Conservation (phyloP, 2,329 filamentous ascomycete species). For the Tolypocladium tundrense region DNA sequence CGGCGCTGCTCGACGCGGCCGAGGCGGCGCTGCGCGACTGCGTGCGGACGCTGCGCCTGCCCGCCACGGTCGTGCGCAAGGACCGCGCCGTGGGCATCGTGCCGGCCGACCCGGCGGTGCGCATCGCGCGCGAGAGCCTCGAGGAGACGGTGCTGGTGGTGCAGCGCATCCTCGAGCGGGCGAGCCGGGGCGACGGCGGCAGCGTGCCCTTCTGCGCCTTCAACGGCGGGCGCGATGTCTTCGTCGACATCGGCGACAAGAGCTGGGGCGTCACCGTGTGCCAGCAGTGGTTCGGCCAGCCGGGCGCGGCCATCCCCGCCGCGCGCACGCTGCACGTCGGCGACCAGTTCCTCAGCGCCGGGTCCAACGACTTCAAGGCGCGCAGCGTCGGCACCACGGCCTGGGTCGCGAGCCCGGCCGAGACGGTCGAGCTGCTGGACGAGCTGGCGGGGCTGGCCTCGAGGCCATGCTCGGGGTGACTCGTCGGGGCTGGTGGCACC, state of each 20-base stretch:
- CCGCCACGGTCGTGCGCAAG: constrained; percentile 75
- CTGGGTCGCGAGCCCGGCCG: constrained; percentile 87
- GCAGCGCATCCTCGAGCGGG: constrained; percentile 83
- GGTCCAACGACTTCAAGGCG: constrained; percentile 95
- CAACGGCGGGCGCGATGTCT: constrained; percentile 95
- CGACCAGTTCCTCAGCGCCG: constrained; percentile 91
- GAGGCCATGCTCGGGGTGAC: too few relatives aligned
- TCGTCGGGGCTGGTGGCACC: too few relatives aligned
- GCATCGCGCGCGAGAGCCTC: constrained; percentile 76
- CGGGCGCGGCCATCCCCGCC: constrained; percentile 44
- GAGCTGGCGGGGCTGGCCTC: constrained; percentile 53
- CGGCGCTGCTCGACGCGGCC: too few relatives aligned
- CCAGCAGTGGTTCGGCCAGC: constrained; percentile 73
- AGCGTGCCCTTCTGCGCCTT: constrained; percentile 89
- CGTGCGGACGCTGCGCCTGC: constrained; percentile 66
- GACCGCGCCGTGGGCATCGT: constrained; percentile 76
- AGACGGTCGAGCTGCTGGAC: constrained; percentile 83
- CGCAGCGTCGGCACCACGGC: constrained; percentile 86
- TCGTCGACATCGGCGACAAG: constrained; percentile 98
- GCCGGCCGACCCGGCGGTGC: constrained; percentile 46
- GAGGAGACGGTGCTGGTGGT: constrained; percentile 94
- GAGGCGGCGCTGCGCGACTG: constrained; percentile 78
- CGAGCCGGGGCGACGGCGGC: constrained; percentile 34
- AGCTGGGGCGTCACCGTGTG: constrained; percentile 90
- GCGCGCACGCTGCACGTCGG: constrained; percentile 86